phyloP scores from a whole-genome alignment of 2,329 filamentous ascomycete species.

The Endothia cerciana region DNA sequence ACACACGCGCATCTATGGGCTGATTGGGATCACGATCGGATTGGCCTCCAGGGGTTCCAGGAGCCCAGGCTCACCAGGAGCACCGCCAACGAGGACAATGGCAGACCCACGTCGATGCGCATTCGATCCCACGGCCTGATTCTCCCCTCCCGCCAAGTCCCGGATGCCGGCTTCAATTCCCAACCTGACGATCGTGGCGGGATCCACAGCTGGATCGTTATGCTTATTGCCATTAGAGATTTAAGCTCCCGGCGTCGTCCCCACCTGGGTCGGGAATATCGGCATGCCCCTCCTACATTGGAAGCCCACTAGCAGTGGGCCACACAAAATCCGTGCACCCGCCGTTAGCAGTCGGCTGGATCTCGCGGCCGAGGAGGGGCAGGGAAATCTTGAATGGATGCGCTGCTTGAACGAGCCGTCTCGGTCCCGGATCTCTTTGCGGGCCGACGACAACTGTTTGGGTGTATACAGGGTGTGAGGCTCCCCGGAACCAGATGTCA shows the following conservation, averaged over 20 bases:
- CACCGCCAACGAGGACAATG: too few species aligned
- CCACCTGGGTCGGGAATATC: not conserved
- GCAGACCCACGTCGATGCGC: not conserved
- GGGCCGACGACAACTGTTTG: too few species aligned
- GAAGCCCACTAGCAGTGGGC: not conserved
- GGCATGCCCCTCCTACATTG: not conserved
- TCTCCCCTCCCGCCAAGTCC: not conserved
- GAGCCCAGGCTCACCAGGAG: too few species aligned
- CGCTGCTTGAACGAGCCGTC: too few species aligned
- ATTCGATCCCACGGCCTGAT: not conserved
- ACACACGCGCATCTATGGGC: not conserved
- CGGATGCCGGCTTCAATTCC: not conserved
- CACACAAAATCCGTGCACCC: not conserved
- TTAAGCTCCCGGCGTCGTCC: constrained; percentile 13
- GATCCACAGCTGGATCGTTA: constrained; percentile 5
- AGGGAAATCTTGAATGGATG: too few species aligned
- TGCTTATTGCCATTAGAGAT: constrained; percentile 23
- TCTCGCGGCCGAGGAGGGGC: not conserved
- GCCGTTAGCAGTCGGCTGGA: not conserved
- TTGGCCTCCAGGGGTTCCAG: not conserved
- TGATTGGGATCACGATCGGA: not conserved
- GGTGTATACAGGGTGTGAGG: too few species aligned
- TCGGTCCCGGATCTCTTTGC: too few species aligned
- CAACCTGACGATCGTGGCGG: not conserved
- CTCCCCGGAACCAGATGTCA: too few species aligned